phyloP scores from a whole-genome alignment of 495 filamentous ascomycete genomes.

The Hypoxylon fragiforme region DNA sequence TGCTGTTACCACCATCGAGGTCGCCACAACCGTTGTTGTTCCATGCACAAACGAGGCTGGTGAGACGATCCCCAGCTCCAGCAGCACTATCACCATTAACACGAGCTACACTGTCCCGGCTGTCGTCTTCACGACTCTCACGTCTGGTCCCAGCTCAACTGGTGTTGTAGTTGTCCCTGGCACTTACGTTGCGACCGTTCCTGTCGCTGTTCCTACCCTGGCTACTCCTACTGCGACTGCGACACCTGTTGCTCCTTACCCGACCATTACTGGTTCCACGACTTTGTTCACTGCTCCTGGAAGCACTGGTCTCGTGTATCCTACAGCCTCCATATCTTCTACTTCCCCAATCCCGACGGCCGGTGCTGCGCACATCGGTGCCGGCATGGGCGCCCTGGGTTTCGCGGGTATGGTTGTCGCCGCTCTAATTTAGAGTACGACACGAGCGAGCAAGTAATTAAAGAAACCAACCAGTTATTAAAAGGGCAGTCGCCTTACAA shows the following conservation, averaged over 20 bases:
- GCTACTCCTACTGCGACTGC: slow-evolving; percentile 15
- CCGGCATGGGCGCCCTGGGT: slow-evolving; percentile 44
- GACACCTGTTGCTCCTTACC: slow-evolving; percentile 27
- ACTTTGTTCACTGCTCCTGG: slow-evolving; percentile 32
- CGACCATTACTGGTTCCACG: slow-evolving; percentile 26
- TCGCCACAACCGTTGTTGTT: slow-evolving; percentile 54
- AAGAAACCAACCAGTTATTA: neutral
- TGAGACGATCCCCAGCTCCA: slow-evolving; percentile 54
- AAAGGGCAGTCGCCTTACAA: slow-evolving; percentile 14
- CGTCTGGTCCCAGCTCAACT: slow-evolving; percentile 39
- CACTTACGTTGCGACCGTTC: slow-evolving; percentile 36
- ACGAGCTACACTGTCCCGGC: slow-evolving; percentile 73
- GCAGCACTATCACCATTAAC: slow-evolving; percentile 56
- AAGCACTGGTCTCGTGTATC: slow-evolving; percentile 37
- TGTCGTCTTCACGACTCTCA: slow-evolving; percentile 67
- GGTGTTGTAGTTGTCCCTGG: slow-evolving; percentile 57
- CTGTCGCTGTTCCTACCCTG: slow-evolving; percentile 19
- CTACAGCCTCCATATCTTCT: slow-evolving; percentile 25
- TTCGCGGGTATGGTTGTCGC: slow-evolving; percentile 31
- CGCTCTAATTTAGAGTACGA: slow-evolving; percentile 40
- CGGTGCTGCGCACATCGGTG: slow-evolving; percentile 40
- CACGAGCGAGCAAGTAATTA: neutral
- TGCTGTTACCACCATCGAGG: slow-evolving; percentile 63
- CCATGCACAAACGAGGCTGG: slow-evolving; percentile 56
- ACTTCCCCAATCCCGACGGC: slow-evolving; percentile 38